Conservation (phyloP, 2,329 filamentous ascomycete genomes). For the Aspergillus sp. region DNA sequence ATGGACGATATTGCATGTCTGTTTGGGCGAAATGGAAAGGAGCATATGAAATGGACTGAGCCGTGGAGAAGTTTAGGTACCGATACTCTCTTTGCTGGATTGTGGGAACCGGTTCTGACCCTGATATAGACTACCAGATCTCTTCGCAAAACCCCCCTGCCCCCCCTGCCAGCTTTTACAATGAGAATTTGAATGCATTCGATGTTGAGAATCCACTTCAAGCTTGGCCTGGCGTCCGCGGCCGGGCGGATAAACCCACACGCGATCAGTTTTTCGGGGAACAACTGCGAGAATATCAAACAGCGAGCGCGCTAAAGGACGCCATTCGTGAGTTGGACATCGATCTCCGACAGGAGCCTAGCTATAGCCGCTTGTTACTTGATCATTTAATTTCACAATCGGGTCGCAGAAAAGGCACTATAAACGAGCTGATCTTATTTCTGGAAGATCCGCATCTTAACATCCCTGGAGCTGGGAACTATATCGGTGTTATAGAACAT, state of each 20-base stretch:
- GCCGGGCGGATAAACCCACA: not conserved
- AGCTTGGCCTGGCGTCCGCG: not conserved
- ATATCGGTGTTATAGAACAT: slow-evolving; percentile 28
- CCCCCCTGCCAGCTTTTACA: slow-evolving; percentile 20
- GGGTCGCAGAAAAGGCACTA: slow-evolving; percentile 7
- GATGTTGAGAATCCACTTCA: slow-evolving; percentile 4
- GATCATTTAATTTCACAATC: slow-evolving; percentile 27
- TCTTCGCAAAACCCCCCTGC: slow-evolving; percentile 21
- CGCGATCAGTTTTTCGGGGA: slow-evolving; percentile 17
- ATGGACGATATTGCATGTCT: slow-evolving; percentile 42
- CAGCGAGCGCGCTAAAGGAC: slow-evolving; percentile 29
- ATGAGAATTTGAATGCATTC: slow-evolving; percentile 18
- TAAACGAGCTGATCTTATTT: slow-evolving; percentile 31
- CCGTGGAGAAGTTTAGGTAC: not conserved
- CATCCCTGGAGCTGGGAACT: slow-evolving; percentile 36
- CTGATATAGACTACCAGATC: slow-evolving; percentile 19
- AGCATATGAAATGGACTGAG: slow-evolving; percentile 39
- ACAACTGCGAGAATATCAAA: slow-evolving; percentile 22
- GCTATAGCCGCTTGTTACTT: slow-evolving; percentile 37
- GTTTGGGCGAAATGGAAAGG: slow-evolving; percentile 42
- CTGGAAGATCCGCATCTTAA: slow-evolving; percentile 39
- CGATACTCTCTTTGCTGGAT: not conserved
- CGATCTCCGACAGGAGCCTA: slow-evolving; percentile 35
- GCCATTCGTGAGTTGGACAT: slow-evolving; percentile 29
- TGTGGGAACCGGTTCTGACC: not conserved